Conservation (phyloP, 2,329 filamentous ascomycete species). For the Fusarium udum region DNA sequence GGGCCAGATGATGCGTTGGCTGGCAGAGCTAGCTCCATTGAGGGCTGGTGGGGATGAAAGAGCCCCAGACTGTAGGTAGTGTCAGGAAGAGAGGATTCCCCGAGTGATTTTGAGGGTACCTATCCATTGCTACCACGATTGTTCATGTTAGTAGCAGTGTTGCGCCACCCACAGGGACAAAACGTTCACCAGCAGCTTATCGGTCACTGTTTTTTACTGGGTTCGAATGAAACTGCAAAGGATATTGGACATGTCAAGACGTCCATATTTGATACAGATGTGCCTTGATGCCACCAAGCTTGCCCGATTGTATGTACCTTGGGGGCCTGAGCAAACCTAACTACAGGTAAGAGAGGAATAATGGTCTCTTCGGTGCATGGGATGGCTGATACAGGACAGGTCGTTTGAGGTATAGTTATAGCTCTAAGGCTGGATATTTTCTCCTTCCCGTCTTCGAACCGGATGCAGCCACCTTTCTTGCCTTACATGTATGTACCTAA, state of each 20-base stretch:
- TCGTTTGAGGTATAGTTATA: not conserved
- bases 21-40: slow-evolving; percentile 24
- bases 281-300: not conserved
- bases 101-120: slow-evolving; percentile 4
- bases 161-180: not conserved
- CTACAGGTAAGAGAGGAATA: too few relatives aligned
- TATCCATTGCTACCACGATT: not conserved
- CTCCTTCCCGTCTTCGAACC: not conserved
- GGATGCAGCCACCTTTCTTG: not conserved
- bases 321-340: not conserved
- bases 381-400: not conserved
- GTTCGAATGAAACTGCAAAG: not conserved
- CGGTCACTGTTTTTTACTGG: not conserved
- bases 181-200: not conserved
- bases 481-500: not conserved
- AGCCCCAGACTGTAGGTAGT: slow-evolving; percentile 7
- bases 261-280: not conserved
- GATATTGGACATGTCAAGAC: not conserved
- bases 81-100: slow-evolving; percentile 14
- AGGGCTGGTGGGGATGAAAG: slow-evolving; percentile 11
- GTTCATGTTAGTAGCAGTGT: not conserved
- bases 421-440: not conserved
- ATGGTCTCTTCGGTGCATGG: not conserved
- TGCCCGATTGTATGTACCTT: too few relatives aligned
- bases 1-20: slow-evolving; percentile 2